These are phyloP conservation scores for Aspergillus cristatus DNA, from an alignment of 495 filamentous ascomycete species.

Conservation along the genomic window DNA sequence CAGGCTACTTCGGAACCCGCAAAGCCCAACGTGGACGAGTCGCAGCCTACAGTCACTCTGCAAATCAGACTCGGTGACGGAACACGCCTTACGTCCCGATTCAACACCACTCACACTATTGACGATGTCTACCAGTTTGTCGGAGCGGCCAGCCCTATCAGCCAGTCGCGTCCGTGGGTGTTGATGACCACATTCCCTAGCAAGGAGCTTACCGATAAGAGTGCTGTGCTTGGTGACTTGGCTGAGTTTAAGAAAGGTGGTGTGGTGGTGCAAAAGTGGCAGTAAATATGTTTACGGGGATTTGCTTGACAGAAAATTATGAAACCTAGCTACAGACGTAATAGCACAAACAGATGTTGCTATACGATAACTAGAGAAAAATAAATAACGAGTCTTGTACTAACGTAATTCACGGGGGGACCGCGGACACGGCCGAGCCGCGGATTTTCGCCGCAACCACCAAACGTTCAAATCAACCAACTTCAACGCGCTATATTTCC, in stretches of 20 bases:
- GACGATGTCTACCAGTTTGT: constrained; percentile 89
- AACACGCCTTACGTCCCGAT: constrained; percentile 72
- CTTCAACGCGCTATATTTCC: neutral
- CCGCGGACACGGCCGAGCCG: too few relatives aligned
- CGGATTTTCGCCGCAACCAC: neutral
- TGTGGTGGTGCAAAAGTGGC: constrained; percentile 85
- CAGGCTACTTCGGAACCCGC: constrained; percentile 24
- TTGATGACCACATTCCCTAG: constrained; percentile 94
- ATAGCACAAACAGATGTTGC: too few relatives aligned
- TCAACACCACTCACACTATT: constrained; percentile 87
- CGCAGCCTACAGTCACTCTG: constrained; percentile 66
- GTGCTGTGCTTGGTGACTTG: constrained; percentile 60
- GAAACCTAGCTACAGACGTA: too few relatives aligned
- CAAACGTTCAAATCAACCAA: neutral
- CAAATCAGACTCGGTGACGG: constrained; percentile 90
- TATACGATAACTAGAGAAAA: too few relatives aligned
- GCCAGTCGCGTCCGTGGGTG: constrained; percentile 57
- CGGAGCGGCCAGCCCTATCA: constrained; percentile 50
- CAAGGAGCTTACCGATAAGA: constrained; percentile 77
- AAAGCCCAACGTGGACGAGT: constrained; percentile 56
- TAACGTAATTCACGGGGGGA: neutral
- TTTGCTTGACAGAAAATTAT: neutral
- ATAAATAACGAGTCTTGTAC: too few relatives aligned
- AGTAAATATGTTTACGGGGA: constrained; percentile 25
- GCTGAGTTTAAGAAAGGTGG: constrained; percentile 76